phyloP scores from a whole-genome alignment of 345 rosid genomes.

The Kernera saxatilis region DNA sequence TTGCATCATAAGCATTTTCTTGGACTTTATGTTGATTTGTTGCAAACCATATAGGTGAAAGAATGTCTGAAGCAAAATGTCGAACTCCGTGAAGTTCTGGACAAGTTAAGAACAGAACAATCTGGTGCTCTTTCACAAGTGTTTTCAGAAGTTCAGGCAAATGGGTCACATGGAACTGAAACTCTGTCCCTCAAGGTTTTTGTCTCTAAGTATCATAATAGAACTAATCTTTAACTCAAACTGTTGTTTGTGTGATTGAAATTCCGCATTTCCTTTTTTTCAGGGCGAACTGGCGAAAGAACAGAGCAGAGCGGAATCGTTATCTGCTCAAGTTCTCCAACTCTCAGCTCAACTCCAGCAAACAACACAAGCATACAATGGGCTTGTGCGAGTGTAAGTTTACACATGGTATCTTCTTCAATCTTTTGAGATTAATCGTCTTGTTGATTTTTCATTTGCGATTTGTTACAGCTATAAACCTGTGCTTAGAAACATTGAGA shows the following conservation, averaged over 20 bases:
- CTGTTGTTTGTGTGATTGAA: neutral
- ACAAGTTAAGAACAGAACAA: constrained; percentile 73
- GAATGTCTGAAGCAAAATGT: constrained; percentile 83
- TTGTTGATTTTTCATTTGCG: neutral
- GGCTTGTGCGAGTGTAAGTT: constrained; percentile 72
- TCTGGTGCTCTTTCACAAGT: constrained; percentile 27
- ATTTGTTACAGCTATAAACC: constrained; percentile 69
- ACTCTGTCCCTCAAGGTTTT: constrained; percentile 66
- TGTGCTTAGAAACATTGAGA: constrained; percentile 75
- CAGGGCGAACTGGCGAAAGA: constrained; percentile 76
- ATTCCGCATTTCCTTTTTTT: neutral
- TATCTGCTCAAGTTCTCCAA: constrained; percentile 82
- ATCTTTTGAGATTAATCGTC: neutral
- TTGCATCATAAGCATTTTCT: neutral
- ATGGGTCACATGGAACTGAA: constrained; percentile 39
- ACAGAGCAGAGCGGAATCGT: constrained; percentile 78
- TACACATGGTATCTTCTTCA: neutral
- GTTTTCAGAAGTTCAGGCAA: constrained; percentile 26
- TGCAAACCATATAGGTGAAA: constrained; percentile 51
- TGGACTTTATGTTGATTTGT: neutral
- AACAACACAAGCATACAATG: constrained; percentile 69
- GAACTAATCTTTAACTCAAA: neutral
- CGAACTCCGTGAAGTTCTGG: constrained; percentile 65
- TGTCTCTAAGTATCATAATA: neutral
- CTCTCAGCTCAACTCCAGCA: constrained; percentile 74